A percentile compares a stretch with the other conserved stretches of the same genome.
phyloP scores from a whole-genome alignment of 2,329 filamentous ascomycete genomes.

The Xylariales sp. region DNA sequence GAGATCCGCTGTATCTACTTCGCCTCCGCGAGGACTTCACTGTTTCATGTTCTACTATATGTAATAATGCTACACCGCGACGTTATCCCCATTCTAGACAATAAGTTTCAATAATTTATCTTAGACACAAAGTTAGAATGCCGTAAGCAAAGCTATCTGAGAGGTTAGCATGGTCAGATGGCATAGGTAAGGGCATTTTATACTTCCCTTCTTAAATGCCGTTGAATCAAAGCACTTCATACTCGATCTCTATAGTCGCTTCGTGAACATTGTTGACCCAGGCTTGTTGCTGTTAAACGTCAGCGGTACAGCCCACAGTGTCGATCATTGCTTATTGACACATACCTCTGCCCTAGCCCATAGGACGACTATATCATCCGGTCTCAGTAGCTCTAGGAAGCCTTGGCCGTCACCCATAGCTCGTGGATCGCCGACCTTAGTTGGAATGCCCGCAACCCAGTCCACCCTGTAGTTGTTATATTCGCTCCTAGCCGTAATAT shows the following conservation, averaged over 20 bases:
- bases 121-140: no score
- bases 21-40: no score
- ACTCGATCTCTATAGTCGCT: constrained; percentile 40
- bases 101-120: no score
- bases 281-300: constrained; percentile 28
- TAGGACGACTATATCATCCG: constrained; percentile 31
- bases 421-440: constrained; percentile 22
- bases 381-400: constrained; percentile 35
- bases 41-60: no score
- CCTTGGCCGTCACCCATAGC: constrained; percentile 32
- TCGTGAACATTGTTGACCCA: constrained; percentile 31
- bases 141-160: no score
- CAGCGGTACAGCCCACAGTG: constrained; percentile 10
- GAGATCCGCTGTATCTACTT: no score
- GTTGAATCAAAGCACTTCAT: constrained; percentile 30
- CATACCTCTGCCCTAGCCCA: constrained; percentile 39
- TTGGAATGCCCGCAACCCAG: constrained; percentile 29
- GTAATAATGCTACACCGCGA: no score
- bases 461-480: constrained; percentile 34
- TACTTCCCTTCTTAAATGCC: constrained; percentile 1
- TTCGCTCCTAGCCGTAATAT: constrained; percentile 23
- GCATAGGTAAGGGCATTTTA: neutral
- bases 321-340: constrained; percentile 1
- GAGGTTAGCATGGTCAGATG: no score
- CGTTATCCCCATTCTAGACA: no score